Conservation (phyloP, 176 grass and related monocot genomes). For the Zoysia japonica region DNA sequence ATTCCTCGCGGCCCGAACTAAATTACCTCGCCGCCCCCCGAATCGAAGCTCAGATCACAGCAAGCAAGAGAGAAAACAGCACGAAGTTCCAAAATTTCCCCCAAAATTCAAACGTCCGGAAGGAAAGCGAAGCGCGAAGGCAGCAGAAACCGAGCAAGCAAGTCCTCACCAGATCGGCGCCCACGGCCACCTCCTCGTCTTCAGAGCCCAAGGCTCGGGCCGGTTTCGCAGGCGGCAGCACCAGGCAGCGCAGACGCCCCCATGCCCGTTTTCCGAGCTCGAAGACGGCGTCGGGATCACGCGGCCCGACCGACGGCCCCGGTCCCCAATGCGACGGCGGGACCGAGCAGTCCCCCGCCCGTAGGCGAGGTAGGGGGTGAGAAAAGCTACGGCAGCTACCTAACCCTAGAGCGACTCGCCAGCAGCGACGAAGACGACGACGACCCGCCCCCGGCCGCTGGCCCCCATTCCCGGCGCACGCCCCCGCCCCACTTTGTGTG, state of each 20-base stretch:
- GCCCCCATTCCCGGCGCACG: conserved; percentile 30
- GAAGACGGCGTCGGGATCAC: conserved; percentile 35
- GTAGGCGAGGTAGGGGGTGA: background rate
- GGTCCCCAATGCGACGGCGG: conserved; percentile 43
- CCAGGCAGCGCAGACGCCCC: conserved; percentile 12
- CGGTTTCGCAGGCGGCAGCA: conserved; percentile 10
- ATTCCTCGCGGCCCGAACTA: background rate
- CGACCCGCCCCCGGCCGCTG: background rate
- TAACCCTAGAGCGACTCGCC: conserved; percentile 50
- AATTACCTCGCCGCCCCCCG: conserved; percentile 1
- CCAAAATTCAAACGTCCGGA: conserved; percentile 18
- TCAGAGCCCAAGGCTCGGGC: conserved; percentile 6
- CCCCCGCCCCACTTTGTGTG: conserved; percentile 13
- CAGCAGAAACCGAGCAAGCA: conserved; percentile 15
- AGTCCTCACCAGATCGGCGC: conserved; percentile 51
- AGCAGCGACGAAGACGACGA: conserved; percentile 16
- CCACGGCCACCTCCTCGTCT: conserved; percentile 22
- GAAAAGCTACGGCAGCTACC: conserved; percentile 45
- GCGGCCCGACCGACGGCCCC: background rate
- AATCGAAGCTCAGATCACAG: conserved; percentile 35
- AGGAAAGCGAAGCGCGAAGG: background rate
- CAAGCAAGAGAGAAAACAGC: background rate
- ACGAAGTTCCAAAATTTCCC: background rate
- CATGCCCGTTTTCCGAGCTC: conserved; percentile 29
- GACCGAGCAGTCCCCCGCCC: conserved; percentile 2